These are phyloP conservation scores for Aristolochia contorta DNA, from an alignment of 164 flowering plant species.

Conservation along the genomic window DNA sequence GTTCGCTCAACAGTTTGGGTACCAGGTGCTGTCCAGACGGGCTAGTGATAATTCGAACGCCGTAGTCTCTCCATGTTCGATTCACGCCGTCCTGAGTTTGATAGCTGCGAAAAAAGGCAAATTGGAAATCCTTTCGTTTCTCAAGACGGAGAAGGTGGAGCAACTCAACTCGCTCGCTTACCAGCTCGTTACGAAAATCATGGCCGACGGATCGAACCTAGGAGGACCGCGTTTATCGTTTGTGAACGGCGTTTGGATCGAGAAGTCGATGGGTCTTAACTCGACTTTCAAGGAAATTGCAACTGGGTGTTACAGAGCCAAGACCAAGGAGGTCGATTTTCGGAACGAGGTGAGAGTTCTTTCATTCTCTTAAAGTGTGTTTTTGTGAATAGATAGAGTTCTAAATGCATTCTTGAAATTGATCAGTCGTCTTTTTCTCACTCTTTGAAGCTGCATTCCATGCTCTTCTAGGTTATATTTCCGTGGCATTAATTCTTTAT, in stretches of 20 bases:
- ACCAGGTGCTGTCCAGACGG: no score
- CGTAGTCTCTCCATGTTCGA: conserved; percentile 54
- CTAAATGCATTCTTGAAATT: no score
- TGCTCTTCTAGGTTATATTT: no score
- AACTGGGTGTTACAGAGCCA: conserved; percentile 38
- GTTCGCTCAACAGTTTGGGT: no score
- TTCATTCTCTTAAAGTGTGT: neutral
- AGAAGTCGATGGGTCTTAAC: conserved; percentile 38
- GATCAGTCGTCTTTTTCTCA: no score
- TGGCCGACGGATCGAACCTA: conserved; percentile 43
- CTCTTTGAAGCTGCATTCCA: no score
- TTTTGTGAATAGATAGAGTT: no score
- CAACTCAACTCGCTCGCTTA: conserved; percentile 45
- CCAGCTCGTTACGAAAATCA: conserved; percentile 35
- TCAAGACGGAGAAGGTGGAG: conserved; percentile 30
- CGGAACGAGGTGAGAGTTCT: conserved; percentile 33
- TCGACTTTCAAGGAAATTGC: conserved; percentile 41
- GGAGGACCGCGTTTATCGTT: conserved; percentile 59
- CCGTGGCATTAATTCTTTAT: no score
- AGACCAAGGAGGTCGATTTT: conserved; percentile 43
- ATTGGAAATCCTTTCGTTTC: conserved; percentile 44
- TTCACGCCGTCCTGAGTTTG: conserved; percentile 46
- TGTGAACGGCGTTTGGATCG: conserved; percentile 67
- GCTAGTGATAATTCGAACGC: conserved; percentile 31
- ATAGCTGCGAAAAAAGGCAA: conserved; percentile 45